Percentiles rank a stretch among this genome's conserved stretches.
Conservation (phyloP, 352 stramenopile species). For the Phytophthora citricola region DNA sequence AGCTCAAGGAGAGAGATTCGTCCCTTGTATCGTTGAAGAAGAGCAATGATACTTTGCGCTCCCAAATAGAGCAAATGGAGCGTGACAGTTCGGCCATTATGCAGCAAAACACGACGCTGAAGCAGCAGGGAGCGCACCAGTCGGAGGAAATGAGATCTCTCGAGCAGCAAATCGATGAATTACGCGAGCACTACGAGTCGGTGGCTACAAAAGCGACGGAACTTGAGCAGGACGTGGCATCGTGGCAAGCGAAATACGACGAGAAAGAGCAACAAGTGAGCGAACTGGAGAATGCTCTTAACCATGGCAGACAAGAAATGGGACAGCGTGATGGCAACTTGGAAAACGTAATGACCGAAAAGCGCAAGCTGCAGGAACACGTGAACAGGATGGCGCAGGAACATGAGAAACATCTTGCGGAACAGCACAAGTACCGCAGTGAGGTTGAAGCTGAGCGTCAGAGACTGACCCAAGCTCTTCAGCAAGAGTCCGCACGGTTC, state of each 20-base stretch:
- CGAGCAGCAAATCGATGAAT: constrained; percentile 51
- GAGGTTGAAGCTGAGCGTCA: constrained; percentile 49
- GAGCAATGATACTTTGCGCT: constrained; percentile 47
- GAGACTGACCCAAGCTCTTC: constrained; percentile 47
- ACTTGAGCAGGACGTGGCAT: constrained; percentile 39
- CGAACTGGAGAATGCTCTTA: constrained; percentile 45
- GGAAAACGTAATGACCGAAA: constrained; percentile 50
- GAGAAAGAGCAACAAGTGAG: constrained; percentile 38
- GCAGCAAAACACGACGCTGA: constrained; percentile 54
- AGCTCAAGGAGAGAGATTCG: constrained; percentile 51
- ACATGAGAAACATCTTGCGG: constrained; percentile 58
- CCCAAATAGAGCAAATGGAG: constrained; percentile 57
- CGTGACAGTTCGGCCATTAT: constrained; percentile 41
- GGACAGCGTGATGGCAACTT: constrained; percentile 37
- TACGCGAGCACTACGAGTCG: constrained; percentile 49
- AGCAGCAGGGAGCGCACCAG: constrained; percentile 50
- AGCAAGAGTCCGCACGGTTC: constrained; percentile 44
- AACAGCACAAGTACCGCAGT: constrained; percentile 48
- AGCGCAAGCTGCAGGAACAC: constrained; percentile 53
- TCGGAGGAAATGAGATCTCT: constrained; percentile 42
- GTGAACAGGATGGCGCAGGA: constrained; percentile 47
- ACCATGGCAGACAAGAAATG: constrained; percentile 43
- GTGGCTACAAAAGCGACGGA: constrained; percentile 42
- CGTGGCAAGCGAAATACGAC: constrained; percentile 49
- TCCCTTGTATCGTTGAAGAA: constrained; percentile 45